These are phyloP conservation scores for Cutaneotrichosporon spelunceum DNA, from an alignment of 1,284 basidiomycete genomes.

Conservation along the genomic window DNA sequence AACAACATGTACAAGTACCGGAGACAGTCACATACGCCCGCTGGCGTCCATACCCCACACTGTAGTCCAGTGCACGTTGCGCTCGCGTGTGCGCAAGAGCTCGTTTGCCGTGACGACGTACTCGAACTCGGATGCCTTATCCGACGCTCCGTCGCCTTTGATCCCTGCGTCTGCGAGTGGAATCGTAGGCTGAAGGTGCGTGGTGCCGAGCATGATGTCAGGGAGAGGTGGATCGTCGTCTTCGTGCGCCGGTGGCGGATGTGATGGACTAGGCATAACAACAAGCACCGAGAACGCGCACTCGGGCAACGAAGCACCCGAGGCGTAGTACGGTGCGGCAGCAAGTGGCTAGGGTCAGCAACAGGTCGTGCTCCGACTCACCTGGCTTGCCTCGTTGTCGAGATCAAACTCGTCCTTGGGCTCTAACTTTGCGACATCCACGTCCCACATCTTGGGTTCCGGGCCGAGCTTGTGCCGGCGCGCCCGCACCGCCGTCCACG, in stretches of 20 bases:
- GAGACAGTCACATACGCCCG: slow-evolving; percentile 1
- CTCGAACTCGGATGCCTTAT: slow-evolving; percentile 2
- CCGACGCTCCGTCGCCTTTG: neutral
- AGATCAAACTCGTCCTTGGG: slow-evolving; percentile 12
- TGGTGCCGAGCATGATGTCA: slow-evolving; percentile 20
- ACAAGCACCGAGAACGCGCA: slow-evolving; percentile 18
- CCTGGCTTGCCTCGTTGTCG: slow-evolving; percentile 8
- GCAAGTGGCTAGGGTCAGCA: slow-evolving; percentile 15
- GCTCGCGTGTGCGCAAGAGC: neutral
- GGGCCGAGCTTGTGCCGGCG: neutral
- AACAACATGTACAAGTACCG: slow-evolving; percentile 9
- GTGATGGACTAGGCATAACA: slow-evolving; percentile 12
- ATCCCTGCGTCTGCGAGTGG: slow-evolving; percentile 1
- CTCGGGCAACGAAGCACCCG: slow-evolving; percentile 1
- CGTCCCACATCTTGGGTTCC: slow-evolving; percentile 19
- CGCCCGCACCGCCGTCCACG: neutral
- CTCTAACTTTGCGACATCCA: slow-evolving; percentile 5
- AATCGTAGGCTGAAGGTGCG: neutral
- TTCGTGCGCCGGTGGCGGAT: neutral
- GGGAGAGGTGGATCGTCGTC: slow-evolving; percentile 14
- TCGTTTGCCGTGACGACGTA: slow-evolving; percentile 7
- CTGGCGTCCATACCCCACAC: slow-evolving; percentile 10
- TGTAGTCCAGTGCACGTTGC: neutral
- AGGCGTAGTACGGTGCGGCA: neutral
- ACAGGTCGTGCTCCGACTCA: neutral